These are phyloP conservation scores for Evansstolkia leycettana DNA, from an alignment of 495 filamentous ascomycete genomes.

Conservation along the genomic window DNA sequence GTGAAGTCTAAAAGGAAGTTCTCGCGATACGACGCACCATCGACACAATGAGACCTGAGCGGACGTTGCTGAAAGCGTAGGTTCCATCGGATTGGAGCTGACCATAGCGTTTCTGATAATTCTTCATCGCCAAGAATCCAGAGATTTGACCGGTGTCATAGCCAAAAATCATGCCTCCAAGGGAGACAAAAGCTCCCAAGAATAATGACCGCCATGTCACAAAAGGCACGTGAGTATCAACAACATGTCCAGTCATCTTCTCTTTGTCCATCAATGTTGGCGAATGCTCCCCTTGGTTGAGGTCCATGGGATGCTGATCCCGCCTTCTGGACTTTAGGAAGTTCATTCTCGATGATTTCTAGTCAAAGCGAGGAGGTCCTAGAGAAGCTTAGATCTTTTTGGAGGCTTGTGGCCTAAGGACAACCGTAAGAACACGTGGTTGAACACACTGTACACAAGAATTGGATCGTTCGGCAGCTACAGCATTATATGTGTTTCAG, in stretches of 20 bases:
- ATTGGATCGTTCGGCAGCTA: no score
- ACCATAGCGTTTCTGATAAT: constrained; percentile 35
- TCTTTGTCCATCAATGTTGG: not conserved
- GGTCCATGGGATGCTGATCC: no score
- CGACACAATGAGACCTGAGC: constrained; percentile 41
- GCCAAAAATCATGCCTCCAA: constrained; percentile 56
- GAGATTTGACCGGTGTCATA: constrained; percentile 41
- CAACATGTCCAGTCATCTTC: constrained; percentile 1
- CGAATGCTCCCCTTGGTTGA: no score
- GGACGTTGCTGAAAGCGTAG: constrained; percentile 35
- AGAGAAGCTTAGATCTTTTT: no score
- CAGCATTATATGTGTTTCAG: no score
- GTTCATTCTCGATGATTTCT: no score
- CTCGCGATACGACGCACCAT: constrained; percentile 7
- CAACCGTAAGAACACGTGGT: no score
- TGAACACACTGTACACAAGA: no score
- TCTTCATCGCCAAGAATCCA: constrained; percentile 49
- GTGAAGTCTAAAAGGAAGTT: not conserved
- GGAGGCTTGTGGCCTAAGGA: no score
- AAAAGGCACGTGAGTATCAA: constrained; percentile 28
- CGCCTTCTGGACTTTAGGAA: no score
- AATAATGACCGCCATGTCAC: constrained; percentile 33
- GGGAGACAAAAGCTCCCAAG: constrained; percentile 45
- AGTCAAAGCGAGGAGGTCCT: no score
- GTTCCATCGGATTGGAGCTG: constrained; percentile 11